These are phyloP conservation scores for Aspergillus sp. DNA, from an alignment of 2,329 filamentous ascomycete genomes.

Conservation along the genomic window DNA sequence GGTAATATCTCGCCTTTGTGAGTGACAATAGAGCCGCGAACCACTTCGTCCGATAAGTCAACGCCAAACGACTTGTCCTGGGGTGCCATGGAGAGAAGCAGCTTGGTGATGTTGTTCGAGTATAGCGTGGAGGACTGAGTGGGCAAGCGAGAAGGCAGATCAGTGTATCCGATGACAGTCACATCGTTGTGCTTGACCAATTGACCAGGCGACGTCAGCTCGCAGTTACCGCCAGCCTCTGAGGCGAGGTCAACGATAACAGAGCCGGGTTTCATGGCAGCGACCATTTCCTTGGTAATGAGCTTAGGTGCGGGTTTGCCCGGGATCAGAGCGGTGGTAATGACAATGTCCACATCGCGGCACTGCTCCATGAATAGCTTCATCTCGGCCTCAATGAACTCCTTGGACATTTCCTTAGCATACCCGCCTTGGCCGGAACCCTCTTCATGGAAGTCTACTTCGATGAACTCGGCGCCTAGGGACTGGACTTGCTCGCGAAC, in stretches of 20 bases:
- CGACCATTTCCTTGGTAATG: constrained; percentile 70
- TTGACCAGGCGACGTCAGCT: constrained; percentile 66
- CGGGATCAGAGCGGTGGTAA: constrained; percentile 86
- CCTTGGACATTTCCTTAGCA: constrained; percentile 88
- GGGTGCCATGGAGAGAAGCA: constrained; percentile 70
- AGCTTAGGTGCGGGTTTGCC: constrained; percentile 74
- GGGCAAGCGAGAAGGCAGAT: constrained; percentile 74
- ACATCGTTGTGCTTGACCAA: constrained; percentile 64
- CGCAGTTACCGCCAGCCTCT: constrained; percentile 81
- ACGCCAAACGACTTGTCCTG: constrained; percentile 70
- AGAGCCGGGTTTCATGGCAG: constrained; percentile 81
- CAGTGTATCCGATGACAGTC: constrained; percentile 80
- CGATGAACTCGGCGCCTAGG: constrained; percentile 79
- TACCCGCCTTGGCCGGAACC: constrained; percentile 79
- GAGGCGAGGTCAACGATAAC: constrained; percentile 82
- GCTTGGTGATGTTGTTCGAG: constrained; percentile 89
- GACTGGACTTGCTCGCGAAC: constrained; percentile 85
- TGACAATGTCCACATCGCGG: constrained; percentile 80
- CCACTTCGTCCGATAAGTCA: constrained; percentile 74
- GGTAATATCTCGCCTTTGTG: constrained; percentile 67
- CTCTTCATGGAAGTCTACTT: constrained; percentile 76
- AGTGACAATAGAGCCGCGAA: constrained; percentile 75
- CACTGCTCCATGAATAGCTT: constrained; percentile 83
- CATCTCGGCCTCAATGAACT: constrained; percentile 89
- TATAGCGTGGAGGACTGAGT: constrained; percentile 86